Evolutionary conservation across 73 alveolate genomes (phyloP).

Genomic region (Effrenium voratum): DNA sequence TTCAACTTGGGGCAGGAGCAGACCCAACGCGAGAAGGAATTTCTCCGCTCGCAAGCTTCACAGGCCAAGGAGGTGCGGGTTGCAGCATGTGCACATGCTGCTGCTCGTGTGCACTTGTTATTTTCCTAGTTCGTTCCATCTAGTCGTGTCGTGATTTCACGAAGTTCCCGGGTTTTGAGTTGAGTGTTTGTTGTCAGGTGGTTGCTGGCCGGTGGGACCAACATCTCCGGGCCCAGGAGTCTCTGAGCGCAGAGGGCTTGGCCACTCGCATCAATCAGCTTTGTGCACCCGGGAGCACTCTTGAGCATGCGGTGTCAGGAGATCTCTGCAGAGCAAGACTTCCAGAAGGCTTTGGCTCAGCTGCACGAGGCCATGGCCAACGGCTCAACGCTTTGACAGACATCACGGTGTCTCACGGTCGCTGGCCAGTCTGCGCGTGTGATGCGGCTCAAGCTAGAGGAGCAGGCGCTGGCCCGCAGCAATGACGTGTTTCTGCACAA

Average conservation of each 20-base stretch:
- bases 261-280: too few relatives aligned
- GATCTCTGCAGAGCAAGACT: slow-evolving; percentile 73
- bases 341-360: slow-evolving; percentile 66
- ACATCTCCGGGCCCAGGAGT: slow-evolving; percentile 67
- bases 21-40: slow-evolving; percentile 77
- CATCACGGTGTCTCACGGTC: background rate
- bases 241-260: too few relatives aligned
- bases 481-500: too few relatives aligned
- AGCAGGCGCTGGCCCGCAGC: slow-evolving; percentile 48
- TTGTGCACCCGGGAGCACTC: too few relatives aligned
- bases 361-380: slow-evolving; percentile 81
- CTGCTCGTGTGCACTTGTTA: too few relatives aligned
- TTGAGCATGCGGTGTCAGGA: background rate
- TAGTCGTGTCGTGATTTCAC: too few relatives aligned
- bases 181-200: too few relatives aligned
- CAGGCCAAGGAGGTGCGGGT: slow-evolving; percentile 74
- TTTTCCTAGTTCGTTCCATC: too few relatives aligned
- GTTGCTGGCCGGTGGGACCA: slow-evolving; percentile 82
- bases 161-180: too few relatives aligned
- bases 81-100: background rate
- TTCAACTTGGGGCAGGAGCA: slow-evolving; percentile 22
- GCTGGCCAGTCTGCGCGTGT: slow-evolving; percentile 52
- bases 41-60: slow-evolving; percentile 55
- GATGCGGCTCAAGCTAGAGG: slow-evolving; percentile 85
- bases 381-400: too few relatives aligned